phyloP scores from a whole-genome alignment of 352 stramenopile genomes.

The Globisporangium parvum region DNA sequence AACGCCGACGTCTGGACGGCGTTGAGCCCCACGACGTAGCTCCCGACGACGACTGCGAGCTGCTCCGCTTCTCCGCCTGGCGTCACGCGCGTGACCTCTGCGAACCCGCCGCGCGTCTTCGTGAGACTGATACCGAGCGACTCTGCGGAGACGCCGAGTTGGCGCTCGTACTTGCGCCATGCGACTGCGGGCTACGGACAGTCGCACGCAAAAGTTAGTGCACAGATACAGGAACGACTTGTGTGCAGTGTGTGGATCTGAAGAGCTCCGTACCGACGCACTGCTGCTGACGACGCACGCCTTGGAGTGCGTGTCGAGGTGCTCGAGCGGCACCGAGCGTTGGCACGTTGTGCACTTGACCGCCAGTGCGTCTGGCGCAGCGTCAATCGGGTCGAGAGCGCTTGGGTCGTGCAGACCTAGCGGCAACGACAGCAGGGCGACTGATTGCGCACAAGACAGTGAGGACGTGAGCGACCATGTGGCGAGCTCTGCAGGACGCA shows the following conservation, averaged over 20 bases:
- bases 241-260: background rate
- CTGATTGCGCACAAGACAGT: too few relatives aligned
- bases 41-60: slow-evolving; percentile 61
- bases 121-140: slow-evolving; percentile 68
- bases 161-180: slow-evolving; percentile 63
- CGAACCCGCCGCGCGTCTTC: slow-evolving; percentile 59
- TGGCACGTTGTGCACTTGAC: slow-evolving; percentile 77
- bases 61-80: slow-evolving; percentile 47
- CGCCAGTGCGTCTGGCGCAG: slow-evolving; percentile 10
- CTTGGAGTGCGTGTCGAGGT: slow-evolving; percentile 61
- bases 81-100: slow-evolving; percentile 63
- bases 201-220: slow-evolving; percentile 3
- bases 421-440: too few relatives aligned
- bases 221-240: background rate
- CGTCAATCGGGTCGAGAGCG: background rate
- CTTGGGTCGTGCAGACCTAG: too few relatives aligned
- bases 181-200: slow-evolving; percentile 19
- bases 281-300: slow-evolving; percentile 32
- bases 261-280: background rate
- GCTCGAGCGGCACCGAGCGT: slow-evolving; percentile 31
- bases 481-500: background rate
- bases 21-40: slow-evolving; percentile 69
- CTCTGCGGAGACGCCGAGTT: slow-evolving; percentile 31
- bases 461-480: background rate
- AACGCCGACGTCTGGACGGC: slow-evolving; percentile 50